phyloP scores from a whole-genome alignment of 2,329 filamentous ascomycete species.

The Aspergillus intermedius region DNA sequence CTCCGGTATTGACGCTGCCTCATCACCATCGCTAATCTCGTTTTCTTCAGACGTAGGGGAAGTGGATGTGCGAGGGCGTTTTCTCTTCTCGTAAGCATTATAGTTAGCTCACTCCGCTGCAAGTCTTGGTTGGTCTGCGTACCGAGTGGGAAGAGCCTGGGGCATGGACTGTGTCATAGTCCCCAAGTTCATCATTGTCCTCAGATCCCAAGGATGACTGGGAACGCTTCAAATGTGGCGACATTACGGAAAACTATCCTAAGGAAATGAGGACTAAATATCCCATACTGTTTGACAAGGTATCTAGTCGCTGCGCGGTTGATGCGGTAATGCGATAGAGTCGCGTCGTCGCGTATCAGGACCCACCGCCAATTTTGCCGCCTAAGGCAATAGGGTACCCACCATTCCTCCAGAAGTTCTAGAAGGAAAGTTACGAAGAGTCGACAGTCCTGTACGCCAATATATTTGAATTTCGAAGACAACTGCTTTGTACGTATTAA shows the following conservation, averaged over 20 bases:
- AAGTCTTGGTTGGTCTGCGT: constrained; percentile 11
- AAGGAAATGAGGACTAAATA: neutral
- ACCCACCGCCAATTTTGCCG: neutral
- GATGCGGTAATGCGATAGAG: neutral
- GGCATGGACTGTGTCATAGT: constrained; percentile 20
- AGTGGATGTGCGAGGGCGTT: constrained; percentile 35
- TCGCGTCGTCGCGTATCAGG: neutral
- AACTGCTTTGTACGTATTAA: neutral
- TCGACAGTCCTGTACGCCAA: neutral
- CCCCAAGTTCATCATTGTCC: constrained; percentile 21
- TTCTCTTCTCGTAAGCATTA: constrained; percentile 27
- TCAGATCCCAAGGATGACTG: constrained; percentile 25
- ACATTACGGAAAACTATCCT: constrained; percentile 25
- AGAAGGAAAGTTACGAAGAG: no score
- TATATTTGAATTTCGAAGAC: neutral
- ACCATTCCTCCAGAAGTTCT: neutral
- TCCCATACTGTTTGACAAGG: neutral
- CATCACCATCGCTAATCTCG: constrained; percentile 17
- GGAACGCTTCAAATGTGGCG: constrained; percentile 34
- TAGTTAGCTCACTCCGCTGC: constrained; percentile 4
- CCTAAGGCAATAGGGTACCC: neutral
- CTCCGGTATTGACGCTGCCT: constrained; percentile 12
- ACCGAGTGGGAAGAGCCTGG: constrained; percentile 25
- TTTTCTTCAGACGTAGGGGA: constrained; percentile 12
- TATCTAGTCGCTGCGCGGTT: neutral